Base-by-base conservation (phyloP, 192 early-diverging fungal genomes). In the Coemansia sp. region DNA sequence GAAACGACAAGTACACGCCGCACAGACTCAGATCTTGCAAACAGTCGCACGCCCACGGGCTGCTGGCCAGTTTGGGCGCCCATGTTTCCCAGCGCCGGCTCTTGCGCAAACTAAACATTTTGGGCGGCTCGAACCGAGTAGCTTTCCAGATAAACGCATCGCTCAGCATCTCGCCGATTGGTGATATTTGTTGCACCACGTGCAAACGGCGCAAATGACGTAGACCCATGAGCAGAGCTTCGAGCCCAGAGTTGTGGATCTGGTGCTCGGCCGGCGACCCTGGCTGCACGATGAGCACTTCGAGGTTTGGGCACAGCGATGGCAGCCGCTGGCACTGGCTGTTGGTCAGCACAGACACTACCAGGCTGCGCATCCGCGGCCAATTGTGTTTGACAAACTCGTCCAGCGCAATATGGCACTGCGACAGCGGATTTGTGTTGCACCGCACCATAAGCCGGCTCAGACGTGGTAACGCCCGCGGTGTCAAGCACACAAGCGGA, bases 41-140 rank as follows among this genome's bases (percentile, higher is more conserved):
- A 10, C 35, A 27, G 35, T 37, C 51, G 57, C 78, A 81, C 8
- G 32, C 50, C 78, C 78, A 81, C 11, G 78, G 78, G 32, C 72
- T 75, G 69, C 78, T 81, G 51, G 78, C 78, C 51, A 81, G 73
- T 61, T 81, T 81, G 63, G 78, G 78, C 5, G 78, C 78, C 78
- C 78, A 81, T 58, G 53, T 63, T 45, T 81, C 78, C 78, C 78
- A 81, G 48, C 78, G 67, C 50, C 61, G 67, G 73, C 38, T 57
- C 50, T 69, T 75, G 52, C 78, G 69, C 57, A 81, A 62, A 27
- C 78, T 81, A 47, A 81, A 69, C 60, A 75, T 68, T 59, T 69
- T 75, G 27, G 78, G 78, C 22, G 67, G 63, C 63, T 75, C 78
- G 27, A 69, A 81, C 22, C 52, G 72, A 39, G 78, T 81, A 11